Evolutionary conservation across 129 eudicot genomes (phyloP).

Genomic region (Cynara cardunculus): DNA sequence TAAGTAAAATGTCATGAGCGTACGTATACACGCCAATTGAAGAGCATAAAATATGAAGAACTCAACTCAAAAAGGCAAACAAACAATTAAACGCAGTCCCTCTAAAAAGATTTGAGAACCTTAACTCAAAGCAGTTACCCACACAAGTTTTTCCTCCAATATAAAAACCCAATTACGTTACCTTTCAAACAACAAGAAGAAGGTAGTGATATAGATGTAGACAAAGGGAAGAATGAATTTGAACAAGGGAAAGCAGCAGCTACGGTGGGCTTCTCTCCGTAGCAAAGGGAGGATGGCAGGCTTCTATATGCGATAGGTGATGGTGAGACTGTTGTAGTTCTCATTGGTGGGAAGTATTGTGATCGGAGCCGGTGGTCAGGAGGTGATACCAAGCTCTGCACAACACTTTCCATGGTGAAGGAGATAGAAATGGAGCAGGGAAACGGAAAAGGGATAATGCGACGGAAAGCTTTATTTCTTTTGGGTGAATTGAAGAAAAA

Average conservation of each 20-base stretch:
- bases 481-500: neutral
- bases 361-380: neutral
- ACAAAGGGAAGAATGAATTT: conserved; percentile 6
- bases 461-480: neutral
- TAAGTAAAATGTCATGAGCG: neutral
- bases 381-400: conserved; percentile 19
- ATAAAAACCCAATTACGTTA: neutral
- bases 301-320: neutral
- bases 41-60: neutral
- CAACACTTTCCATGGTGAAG: conserved; percentile 27
- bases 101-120: too few species aligned
- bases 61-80: too few species aligned
- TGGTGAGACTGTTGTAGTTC: neutral
- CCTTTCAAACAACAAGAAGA: neutral
- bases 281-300: neutral
- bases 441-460: neutral
- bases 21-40: neutral
- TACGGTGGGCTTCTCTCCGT: neutral
- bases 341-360: neutral
- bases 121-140: neutral
- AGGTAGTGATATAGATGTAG: conserved; percentile 8
- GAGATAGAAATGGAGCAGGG: neutral
- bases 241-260: conserved; percentile 2
- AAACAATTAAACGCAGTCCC: too few species aligned
- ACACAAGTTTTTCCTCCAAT: neutral